Evolutionary conservation across 208 protist species (phyloP).

Genomic region (Strigomonas culicis): DNA sequence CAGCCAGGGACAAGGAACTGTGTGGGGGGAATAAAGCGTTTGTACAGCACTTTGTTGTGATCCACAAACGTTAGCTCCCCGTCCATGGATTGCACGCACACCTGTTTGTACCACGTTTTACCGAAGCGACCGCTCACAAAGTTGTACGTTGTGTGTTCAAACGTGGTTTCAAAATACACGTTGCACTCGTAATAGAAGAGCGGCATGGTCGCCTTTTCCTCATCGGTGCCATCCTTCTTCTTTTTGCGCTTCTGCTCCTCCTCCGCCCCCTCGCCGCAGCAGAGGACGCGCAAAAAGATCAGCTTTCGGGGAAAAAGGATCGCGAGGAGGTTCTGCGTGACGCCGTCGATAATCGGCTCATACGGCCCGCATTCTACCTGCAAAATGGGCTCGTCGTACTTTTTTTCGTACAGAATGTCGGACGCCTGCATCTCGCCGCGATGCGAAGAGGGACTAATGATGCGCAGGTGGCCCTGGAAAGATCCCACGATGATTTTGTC

Average conservation of each 20-base stretch:
- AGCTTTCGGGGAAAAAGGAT: constrained; percentile 81
- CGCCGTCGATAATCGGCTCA: constrained; percentile 27
- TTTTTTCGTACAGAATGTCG: constrained; percentile 81
- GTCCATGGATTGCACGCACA: constrained; percentile 93
- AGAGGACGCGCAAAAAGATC: constrained; percentile 43
- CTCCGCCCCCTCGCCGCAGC: constrained; percentile 9
- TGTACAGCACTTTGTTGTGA: constrained; percentile 74
- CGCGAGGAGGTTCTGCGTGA: constrained; percentile 54
- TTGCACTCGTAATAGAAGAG: constrained; percentile 34
- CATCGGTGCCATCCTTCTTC: not conserved
- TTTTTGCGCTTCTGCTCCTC: not conserved
- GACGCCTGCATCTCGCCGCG: constrained; percentile 47
- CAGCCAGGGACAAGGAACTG: constrained; percentile 82
- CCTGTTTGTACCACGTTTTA: constrained; percentile 52
- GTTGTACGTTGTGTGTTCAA: constrained; percentile 77
- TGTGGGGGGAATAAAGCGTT: constrained; percentile 58
- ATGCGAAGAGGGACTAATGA: constrained; percentile 55
- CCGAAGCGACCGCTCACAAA: constrained; percentile 81
- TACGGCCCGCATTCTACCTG: constrained; percentile 80
- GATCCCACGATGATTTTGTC: constrained; percentile 81
- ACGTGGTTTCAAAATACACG: constrained; percentile 42
- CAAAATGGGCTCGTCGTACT: constrained; percentile 85
- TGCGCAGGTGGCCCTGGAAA: constrained; percentile 81
- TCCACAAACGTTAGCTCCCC: constrained; percentile 83
- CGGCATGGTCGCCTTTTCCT: not conserved